phyloP scores from a whole-genome alignment of 306 rosid genomes.

The Betula pendula region DNA sequence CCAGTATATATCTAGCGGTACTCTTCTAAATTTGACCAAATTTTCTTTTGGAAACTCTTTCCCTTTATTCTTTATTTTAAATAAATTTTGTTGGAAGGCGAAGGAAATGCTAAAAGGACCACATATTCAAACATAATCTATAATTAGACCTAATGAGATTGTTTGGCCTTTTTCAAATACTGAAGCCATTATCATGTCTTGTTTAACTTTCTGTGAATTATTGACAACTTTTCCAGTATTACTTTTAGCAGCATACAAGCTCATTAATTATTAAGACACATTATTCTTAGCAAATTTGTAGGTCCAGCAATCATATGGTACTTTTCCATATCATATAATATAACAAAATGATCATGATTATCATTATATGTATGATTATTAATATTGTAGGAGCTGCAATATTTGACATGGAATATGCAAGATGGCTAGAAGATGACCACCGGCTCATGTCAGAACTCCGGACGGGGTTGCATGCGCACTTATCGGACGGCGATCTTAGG shows the following conservation, averaged over 20 bases:
- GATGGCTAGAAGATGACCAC: conserved; percentile 92
- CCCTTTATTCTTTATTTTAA: background rate
- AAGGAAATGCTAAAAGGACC: background rate
- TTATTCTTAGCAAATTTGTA: background rate
- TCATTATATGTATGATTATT: background rate
- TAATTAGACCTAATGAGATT: conserved; percentile 2
- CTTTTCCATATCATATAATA: background rate
- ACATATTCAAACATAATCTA: background rate
- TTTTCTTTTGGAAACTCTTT: background rate
- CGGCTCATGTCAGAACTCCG: conserved; percentile 72
- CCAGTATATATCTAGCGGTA: background rate
- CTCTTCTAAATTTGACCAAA: conserved; percentile 35
- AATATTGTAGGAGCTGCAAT: conserved; percentile 69
- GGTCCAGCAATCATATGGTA: background rate
- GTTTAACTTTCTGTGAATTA: conserved; percentile 32
- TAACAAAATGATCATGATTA: background rate
- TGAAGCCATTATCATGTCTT: conserved; percentile 19
- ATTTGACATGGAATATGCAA: conserved; percentile 89
- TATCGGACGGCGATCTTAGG: conserved; percentile 65
- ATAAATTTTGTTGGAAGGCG: background rate
- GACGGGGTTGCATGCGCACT: conserved; percentile 52
- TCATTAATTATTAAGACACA: background rate
- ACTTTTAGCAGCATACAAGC: conserved; percentile 9
- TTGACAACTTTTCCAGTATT: conserved; percentile 25
- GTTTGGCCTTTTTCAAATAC: conserved; percentile 34